Base-by-base conservation (phyloP, 2,329 filamentous ascomycete genomes). In the Ophiostoma populinum region DNA sequence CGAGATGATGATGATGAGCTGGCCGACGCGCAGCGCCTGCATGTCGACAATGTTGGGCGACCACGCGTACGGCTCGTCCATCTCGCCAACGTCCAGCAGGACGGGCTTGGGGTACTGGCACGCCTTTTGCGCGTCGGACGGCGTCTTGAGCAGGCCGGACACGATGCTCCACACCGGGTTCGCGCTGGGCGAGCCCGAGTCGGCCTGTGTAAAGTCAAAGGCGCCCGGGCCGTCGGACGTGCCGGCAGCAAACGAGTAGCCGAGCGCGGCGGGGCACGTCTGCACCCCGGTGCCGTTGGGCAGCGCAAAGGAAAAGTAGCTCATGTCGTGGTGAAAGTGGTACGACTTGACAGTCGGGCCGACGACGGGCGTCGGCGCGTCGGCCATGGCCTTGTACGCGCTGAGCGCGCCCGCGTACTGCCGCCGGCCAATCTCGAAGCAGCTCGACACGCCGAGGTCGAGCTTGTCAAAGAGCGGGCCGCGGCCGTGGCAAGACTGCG, bases 241-340 rank as follows among this genome's bases (percentile, higher is more conserved):
- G 9, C 87, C 87, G 1, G 81, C 87, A 0, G 87, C 87, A 51
- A 95, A 95, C 0, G 80, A 86, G 51, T 90, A 92, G 6, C 87
- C 87, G 40, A 95, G 59, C 0, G 85, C 83, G 0, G 86, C 86
- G 4, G 85, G 77, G 46, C 87, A 95, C 0, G 86, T 92, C 33
- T 58, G 63, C 6, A 75, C 80, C 20, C 57, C 57, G 3, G 70
- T 47, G 30, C 80, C 80, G 45, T 92, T 83, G 1, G 75, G 67
- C 1, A 86, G 70, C 3, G 59, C 54, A 49, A 94, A 92, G 1
- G 65, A 65, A 51, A 75, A 90, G 46, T 70, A 70, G 5, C 75
- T 71, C 62, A 94, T 77, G 52, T 94, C 71, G 42, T 82, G 73
- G 51, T 85, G 94, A 11, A 76, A 78, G 53, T 95, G 87, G 50